Evolutionary conservation across 208 protist species (phyloP), one percentile per base, ranked within the genome.

Genomic region (Trypanosoma rangeli): DNA sequence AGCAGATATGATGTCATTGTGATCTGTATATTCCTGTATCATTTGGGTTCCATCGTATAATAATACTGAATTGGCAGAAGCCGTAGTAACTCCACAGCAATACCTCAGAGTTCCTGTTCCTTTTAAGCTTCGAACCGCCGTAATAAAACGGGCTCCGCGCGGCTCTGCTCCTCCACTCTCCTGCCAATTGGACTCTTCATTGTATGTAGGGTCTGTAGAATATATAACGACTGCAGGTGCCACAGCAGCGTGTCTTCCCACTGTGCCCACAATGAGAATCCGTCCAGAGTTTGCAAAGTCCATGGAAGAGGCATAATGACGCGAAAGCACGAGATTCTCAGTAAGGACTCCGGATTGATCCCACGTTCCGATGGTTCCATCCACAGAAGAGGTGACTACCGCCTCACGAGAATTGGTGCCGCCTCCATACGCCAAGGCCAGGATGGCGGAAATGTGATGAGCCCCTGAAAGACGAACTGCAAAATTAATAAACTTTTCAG

Each of bases 311-410:
- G 91, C 91, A 78, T 94, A 96, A 62, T 94, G 91, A 48, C 82
- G 82, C 1, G 91, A 84, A 29, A 96, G 82, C 16, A 86, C 64
- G 33, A 93, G 81, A 64, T 85, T 94, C 76, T 91, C 86, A 35
- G 81, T 80, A 42, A 93, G 72, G 60, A 76, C 68, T 26, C 88
- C 91, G 3, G 64, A 71, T 0, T 82, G 68, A 75, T 94, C 84
- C 86, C 91, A 96, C 29, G 88, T 96, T 13, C 83, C 83, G 68
- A 96, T 94, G 55, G 79, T 88, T 70, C 84, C 86, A 64, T 94
- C 86, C 29, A 80, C 88, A 5, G 87, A 96, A 22, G 91, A 92
- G 24, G 87, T 94, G 16, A 96, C 86, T 50, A 96, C 88, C 37
- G 79, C 77, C 68, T 94, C 91, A 16, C 88, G 81, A 20, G 73